Evolutionary conservation across 2,329 filamentous ascomycete species (phyloP).

Genomic region (Sporothrix humicola): DNA sequence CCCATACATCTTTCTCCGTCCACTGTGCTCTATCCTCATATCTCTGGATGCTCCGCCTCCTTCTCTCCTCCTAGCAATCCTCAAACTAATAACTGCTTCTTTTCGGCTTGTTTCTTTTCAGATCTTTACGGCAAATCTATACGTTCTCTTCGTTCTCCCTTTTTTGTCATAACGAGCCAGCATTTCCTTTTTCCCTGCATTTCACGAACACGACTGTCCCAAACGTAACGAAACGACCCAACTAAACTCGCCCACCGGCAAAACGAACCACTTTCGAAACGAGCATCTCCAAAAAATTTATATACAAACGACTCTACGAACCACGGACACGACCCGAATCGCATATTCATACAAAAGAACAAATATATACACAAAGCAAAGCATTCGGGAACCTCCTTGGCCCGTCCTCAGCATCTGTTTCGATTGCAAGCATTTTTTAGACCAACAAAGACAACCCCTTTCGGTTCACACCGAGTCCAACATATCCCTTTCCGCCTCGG

Average conservation of each 20-base stretch:
- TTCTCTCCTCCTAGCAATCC: not conserved
- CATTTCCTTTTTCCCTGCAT: slow-evolving; percentile 21
- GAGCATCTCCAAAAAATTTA: not conserved
- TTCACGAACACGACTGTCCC: slow-evolving; percentile 34
- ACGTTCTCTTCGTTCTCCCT: not conserved
- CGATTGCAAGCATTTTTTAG: not conserved
- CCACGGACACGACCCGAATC: slow-evolving; percentile 7
- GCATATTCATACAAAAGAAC: not conserved
- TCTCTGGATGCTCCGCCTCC: slow-evolving; percentile 18
- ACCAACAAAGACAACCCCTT: slow-evolving; percentile 15
- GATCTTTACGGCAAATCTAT: not conserved
- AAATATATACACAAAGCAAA: not conserved
- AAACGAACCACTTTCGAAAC: not conserved
- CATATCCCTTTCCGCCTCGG: not conserved
- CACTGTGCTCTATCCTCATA: not conserved
- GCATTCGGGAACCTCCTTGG: too few relatives aligned
- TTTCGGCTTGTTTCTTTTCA: not conserved
- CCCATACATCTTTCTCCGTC: not conserved
- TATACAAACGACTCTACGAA: not conserved
- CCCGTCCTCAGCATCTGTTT: not conserved
- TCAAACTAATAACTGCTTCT: slow-evolving; percentile 17
- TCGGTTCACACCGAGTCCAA: slow-evolving; percentile 30
- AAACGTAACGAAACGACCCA: slow-evolving; percentile 29
- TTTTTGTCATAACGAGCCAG: slow-evolving; percentile 13
- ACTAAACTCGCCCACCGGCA: not conserved